Evolutionary conservation across 1,284 basidiomycete genomes (phyloP).

Genomic region (Tylopilus sp.): DNA sequence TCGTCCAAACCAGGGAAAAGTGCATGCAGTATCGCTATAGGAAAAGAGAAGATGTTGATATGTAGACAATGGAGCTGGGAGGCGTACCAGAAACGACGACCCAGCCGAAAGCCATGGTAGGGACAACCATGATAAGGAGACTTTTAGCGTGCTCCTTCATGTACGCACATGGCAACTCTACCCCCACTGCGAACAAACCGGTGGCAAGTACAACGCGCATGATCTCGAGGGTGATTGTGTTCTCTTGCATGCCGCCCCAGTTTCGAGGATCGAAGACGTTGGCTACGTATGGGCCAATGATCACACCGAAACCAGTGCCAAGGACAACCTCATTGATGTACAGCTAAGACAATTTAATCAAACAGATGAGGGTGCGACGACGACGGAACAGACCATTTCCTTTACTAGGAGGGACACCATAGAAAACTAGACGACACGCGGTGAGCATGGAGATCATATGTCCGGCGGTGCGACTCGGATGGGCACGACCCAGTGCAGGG

Average conservation of each 20-base stretch:
- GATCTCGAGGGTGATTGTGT: constrained; percentile 74
- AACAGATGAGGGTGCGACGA: background rate
- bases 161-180: constrained; percentile 67
- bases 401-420: constrained; percentile 79
- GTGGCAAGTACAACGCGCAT: constrained; percentile 68
- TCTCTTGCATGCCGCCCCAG: constrained; percentile 60
- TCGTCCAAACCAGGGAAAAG: constrained; percentile 70
- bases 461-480: background rate
- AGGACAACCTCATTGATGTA: constrained; percentile 93
- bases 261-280: constrained; percentile 75
- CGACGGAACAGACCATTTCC: constrained; percentile 52
- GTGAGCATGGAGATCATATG: constrained; percentile 3
- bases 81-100: constrained; percentile 55
- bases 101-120: constrained; percentile 80
- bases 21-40: constrained; percentile 52
- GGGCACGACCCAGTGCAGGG: background rate
- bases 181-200: constrained; percentile 70
- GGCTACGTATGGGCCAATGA: constrained; percentile 72
- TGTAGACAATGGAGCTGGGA: background rate
- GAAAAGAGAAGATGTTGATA: background rate
- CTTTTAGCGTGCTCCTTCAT: constrained; percentile 59
- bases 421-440: constrained; percentile 54
- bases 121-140: constrained; percentile 63
- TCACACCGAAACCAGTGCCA: constrained; percentile 75
- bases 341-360: constrained; percentile 39